Base-by-base conservation (phyloP, 495 filamentous ascomycete genomes). In the Annulohypoxylon moriforme region DNA sequence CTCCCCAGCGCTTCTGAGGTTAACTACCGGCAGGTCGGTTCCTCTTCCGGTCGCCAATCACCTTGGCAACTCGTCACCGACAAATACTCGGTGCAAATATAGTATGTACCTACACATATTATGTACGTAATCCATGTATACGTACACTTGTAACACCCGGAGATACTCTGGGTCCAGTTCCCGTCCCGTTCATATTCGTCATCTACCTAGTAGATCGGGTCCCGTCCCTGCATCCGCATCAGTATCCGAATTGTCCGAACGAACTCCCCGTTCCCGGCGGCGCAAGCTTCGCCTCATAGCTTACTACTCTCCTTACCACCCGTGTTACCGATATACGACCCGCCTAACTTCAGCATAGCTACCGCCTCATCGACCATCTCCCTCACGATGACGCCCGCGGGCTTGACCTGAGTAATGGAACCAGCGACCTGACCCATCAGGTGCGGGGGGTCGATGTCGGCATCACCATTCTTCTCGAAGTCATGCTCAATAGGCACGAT, bases 401-500 rank as follows among this genome's bases (percentile, higher is more conserved):
- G 94, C 81, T 92, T 87, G 42, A 98, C 86, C 53, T 90, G 86
- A 40, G 81, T 77, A 25, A 98, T 89, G 9, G 87, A 83, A 1
- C 91, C 95, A 0, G 93, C 91, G 14, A 97, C 94, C 83, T 96
- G 93, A n/a, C 94, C 94, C 94, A 97, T 97, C 70, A 97, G 71
- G 79, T 93, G 94, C 29, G 94, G 94, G 62, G 90, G 83, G 75
- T 97, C 93, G 38, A 96, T 81, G 66, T 96, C 93, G n/a, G 29
- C n/a, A 60, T 87, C 88, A 18, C 82, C 85, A 4, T 90, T 92
- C 44, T 87, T 81, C 47, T 95, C 91, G 77, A 97, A 79, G 80
- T 97, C 94, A 76, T 91, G 82, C 81, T 90, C 87, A 74, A 96
- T 81, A 0, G 94, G 94, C 69, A 96, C 90, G 29, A 96, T 77